Base-by-base conservation (phyloP, 1,284 basidiomycete species). In the Dichomitus squalens region DNA sequence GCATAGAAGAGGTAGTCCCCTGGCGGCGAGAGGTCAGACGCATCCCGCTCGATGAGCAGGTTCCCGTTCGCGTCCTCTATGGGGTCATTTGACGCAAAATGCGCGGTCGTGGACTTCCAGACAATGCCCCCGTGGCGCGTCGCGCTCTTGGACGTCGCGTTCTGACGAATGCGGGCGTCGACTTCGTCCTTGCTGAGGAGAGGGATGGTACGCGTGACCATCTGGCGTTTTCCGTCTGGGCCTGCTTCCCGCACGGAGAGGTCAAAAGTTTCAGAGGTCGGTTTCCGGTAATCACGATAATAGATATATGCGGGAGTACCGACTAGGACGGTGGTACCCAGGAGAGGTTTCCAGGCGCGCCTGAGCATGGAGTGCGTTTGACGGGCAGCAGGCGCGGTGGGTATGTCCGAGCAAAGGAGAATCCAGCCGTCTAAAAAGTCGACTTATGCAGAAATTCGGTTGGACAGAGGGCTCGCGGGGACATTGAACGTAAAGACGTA, bases 21-120 rank as follows among this genome's bases (percentile, higher is more conserved):
- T 11, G 84, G 80, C 0, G 78, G 76, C 3, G 79, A 76, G 18
- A 79, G 74, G 62, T 87, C 82, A 2, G 79, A 76, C 1, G 75
- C 75, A 65, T 90, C 86, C 43, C 87, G 77, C 62, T 83, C 73
- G 18, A 96, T 76, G 57, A 96, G 78, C 55, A 88, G 85, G 56
- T 84, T 83, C 3, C 91, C 85, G 64, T 87, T 83, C 18, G 93
- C 86, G 71, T 98, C 95, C 73, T 98, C 95, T 55, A 96, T 89
- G 16, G 94, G 93, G 60, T 92, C 85, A 69, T 98, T 98, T 6
- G 93, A 90, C 1, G 92, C 78, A 35, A 98, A 75, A 46, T 81
- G 84, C 20, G 92, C 92, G 1, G 89, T 94, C 49, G 88, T 82
- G 73, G 90, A 88, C 70, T 82, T 85, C 84, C 89, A 92, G 7